These are phyloP conservation scores for Trametopsis cervina DNA, from an alignment of 768 basidiomycete species.

Conservation along the genomic window DNA sequence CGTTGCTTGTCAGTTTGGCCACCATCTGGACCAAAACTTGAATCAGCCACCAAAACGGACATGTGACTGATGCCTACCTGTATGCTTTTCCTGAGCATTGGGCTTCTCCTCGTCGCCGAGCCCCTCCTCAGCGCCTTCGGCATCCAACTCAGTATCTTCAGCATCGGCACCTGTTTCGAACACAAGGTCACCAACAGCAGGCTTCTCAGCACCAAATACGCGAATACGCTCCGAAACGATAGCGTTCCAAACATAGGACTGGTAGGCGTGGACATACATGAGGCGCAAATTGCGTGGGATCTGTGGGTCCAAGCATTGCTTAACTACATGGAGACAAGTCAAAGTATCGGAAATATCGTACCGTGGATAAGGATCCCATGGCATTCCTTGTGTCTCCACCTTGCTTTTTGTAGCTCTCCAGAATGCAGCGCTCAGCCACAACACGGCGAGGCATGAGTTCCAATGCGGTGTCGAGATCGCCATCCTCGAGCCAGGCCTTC, in stretches of 20 bases:
- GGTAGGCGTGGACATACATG: slow-evolving; percentile 99
- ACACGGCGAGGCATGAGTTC: slow-evolving; percentile 84
- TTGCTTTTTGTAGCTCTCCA: slow-evolving; percentile 85
- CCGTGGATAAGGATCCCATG: slow-evolving; percentile 82
- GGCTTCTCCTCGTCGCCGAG: slow-evolving; percentile 23
- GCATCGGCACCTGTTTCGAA: slow-evolving; percentile 42
- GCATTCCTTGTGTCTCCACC: slow-evolving; percentile 74
- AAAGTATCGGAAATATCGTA: slow-evolving; percentile 23
- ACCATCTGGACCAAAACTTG: slow-evolving; percentile 11
- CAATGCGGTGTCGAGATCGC: slow-evolving; percentile 74
- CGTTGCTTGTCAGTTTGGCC: slow-evolving; percentile 13
- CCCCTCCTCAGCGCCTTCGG: slow-evolving; percentile 28
- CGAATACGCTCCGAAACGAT: slow-evolving; percentile 92
- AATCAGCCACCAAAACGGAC: not conserved
- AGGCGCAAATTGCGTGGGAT: slow-evolving; percentile 92
- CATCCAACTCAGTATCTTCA: slow-evolving; percentile 23
- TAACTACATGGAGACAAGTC: not conserved
- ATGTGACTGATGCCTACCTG: not conserved
- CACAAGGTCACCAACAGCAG: slow-evolving; percentile 88
- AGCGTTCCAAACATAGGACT: slow-evolving; percentile 98
- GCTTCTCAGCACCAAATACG: slow-evolving; percentile 61
- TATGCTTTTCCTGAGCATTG: slow-evolving; percentile 23
- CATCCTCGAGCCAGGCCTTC: slow-evolving; percentile 82
- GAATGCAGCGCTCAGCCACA: slow-evolving; percentile 87
- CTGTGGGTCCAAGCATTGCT: slow-evolving; percentile 32